phyloP scores from a whole-genome alignment of 805 yeast species.

The Myxozyma sirexii region DNA sequence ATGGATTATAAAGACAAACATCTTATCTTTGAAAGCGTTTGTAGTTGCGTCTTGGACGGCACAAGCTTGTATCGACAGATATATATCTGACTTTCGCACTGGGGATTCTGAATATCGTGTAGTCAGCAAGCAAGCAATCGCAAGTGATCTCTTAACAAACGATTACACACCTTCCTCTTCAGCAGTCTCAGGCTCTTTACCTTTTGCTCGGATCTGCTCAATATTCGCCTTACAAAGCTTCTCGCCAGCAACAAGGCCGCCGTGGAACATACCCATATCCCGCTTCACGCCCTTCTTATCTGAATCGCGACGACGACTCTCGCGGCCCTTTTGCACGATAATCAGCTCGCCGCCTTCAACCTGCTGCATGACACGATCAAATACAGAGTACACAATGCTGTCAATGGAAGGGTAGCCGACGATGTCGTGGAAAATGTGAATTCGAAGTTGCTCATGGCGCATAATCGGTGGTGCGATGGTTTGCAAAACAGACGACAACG shows the following conservation, averaged over 20 bases:
- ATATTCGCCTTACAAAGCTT: slow-evolving; percentile 86
- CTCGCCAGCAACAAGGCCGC: slow-evolving; percentile 80
- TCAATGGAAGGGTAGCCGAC: slow-evolving; percentile 53
- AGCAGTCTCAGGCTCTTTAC: slow-evolving; percentile 40
- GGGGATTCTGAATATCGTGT: slow-evolving; percentile 25
- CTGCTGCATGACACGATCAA: slow-evolving; percentile 59
- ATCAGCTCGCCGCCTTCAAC: slow-evolving; percentile 70
- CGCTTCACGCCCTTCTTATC: slow-evolving; percentile 43
- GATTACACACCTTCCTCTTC: slow-evolving; percentile 34
- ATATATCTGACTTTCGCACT: slow-evolving; percentile 58
- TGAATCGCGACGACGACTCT: slow-evolving; percentile 44
- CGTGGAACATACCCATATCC: slow-evolving; percentile 70
- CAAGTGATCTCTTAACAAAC: too few relatives aligned
- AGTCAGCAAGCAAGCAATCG: neutral
- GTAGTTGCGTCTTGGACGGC: slow-evolving; percentile 40
- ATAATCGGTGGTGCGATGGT: slow-evolving; percentile 51
- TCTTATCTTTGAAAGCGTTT: slow-evolving; percentile 39
- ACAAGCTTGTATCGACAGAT: slow-evolving; percentile 70
- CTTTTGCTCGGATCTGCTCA: slow-evolving; percentile 47
- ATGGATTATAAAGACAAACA: slow-evolving; percentile 72
- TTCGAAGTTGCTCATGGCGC: slow-evolving; percentile 48
- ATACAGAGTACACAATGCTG: slow-evolving; percentile 52
- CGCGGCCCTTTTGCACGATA: slow-evolving; percentile 52
- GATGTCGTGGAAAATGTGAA: slow-evolving; percentile 51
- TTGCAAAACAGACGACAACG: slow-evolving; percentile 45